Evolutionary conservation across 768 basidiomycete genomes (phyloP), one percentile per base, ranked within the genome.

Genomic region (Macrolepiota albuminosa): DNA sequence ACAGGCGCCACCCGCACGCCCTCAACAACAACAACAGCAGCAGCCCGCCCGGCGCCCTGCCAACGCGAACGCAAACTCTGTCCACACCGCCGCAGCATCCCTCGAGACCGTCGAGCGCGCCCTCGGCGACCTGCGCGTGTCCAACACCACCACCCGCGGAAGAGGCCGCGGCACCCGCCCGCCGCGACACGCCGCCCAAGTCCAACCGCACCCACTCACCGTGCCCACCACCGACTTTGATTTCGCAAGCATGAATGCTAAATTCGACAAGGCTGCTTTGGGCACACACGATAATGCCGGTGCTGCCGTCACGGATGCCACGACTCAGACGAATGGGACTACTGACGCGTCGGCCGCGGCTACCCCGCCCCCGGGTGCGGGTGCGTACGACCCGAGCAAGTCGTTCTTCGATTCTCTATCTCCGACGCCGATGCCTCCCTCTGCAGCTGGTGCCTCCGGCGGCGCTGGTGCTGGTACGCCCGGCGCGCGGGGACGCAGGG

Each of bases 161-260:
- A 64, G 68, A 0, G 68, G 68, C 7, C 66, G 69, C 26, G 63
- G 55, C 21, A 39, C 48, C 7, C 24, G 18, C 2, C 13, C 36
- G 59, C 68, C 48, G 34, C 63, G 29, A 56, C 64, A 24, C 55
- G 63, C 26, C 34, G 9, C 34, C 1, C 13, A 13, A 8, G 4
- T 9, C 0, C 42, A 26, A 2, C 13, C 24, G 5, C 45, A 46
- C 10, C 49, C 21, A 1, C 50, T 91, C 58, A 86, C 86, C 54
- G 88, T 93, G 0, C 92, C 91, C 0, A 69, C 78, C 1, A 85
- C 85, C 0, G 92, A 93, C 70, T 94, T 93, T 68, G 92, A 94
- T 74, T 95, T 94, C 70, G 76, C 82, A 70, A 80, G 79, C 58
- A 82, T 84, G 57, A 95, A 93, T 64, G 87, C 88, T 3, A 84